phyloP scores from a whole-genome alignment of 2,329 filamentous ascomycete species.

The Zymoseptoria ardabiliae region DNA sequence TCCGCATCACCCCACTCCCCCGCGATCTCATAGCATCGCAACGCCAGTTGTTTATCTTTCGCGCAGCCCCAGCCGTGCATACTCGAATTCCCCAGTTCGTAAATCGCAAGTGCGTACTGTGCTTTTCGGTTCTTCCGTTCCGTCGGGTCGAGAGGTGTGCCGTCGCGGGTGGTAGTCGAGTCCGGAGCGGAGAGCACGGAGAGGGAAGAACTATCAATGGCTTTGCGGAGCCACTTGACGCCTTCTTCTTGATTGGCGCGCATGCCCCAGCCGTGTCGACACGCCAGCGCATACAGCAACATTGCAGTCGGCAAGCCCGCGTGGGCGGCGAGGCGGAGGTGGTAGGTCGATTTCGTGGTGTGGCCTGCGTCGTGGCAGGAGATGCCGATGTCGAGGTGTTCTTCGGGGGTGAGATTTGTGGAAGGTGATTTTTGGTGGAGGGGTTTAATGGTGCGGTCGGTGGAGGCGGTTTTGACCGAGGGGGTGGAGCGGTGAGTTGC shows the following conservation, averaged over 20 bases:
- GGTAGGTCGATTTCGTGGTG: constrained; percentile 90
- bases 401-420: constrained; percentile 70
- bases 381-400: constrained; percentile 86
- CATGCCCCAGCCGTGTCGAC: constrained; percentile 97
- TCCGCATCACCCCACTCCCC: constrained; percentile 93
- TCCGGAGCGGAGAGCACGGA: background rate
- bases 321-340: constrained; percentile 80
- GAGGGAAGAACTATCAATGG: constrained; percentile 63
- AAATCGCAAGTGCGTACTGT: constrained; percentile 91
- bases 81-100: constrained; percentile 91
- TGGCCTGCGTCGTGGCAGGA: constrained; percentile 81
- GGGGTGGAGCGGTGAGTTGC: constrained; percentile 26
- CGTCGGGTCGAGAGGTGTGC: constrained; percentile 38
- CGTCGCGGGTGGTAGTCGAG: constrained; percentile 45
- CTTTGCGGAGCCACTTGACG: constrained; percentile 84
- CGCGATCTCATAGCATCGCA: constrained; percentile 94
- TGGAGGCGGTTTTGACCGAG: constrained; percentile 30
- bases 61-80: constrained; percentile 98
- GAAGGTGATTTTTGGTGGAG: constrained; percentile 47
- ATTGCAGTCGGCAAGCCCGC: constrained; percentile 86
- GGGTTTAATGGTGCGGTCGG: constrained; percentile 39
- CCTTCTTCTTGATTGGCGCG: constrained; percentile 83
- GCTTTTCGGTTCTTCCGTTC: constrained; percentile 71
- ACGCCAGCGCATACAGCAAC: constrained; percentile 91
- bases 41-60: constrained; percentile 78